Conservation (phyloP, 2,329 filamentous ascomycete species). For the Aschersonia sp. region DNA sequence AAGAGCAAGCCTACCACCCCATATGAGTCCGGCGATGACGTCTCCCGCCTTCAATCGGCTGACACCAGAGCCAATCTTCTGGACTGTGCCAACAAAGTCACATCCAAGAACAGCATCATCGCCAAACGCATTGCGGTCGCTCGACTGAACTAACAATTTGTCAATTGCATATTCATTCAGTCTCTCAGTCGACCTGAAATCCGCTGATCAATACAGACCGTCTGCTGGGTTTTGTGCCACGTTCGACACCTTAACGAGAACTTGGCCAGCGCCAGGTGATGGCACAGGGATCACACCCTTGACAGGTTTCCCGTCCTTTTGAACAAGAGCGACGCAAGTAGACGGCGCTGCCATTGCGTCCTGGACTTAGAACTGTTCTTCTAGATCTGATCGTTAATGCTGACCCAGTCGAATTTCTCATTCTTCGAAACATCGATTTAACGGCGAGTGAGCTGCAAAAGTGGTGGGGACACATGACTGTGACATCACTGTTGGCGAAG, state of each 20-base stretch:
- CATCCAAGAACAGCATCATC: conserved; percentile 20
- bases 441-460: too few species aligned
- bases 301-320: not conserved
- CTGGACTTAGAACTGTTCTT: not conserved
- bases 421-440: not conserved
- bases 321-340: not conserved
- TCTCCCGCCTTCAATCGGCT: conserved; percentile 9
- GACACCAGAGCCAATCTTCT: conserved; percentile 13
- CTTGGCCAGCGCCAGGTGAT: not conserved
- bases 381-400: not conserved
- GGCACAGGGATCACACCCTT: not conserved
- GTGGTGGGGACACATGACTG: not conserved
- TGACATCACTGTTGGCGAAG: conserved; percentile 27
- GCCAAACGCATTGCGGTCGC: conserved; percentile 14
- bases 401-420: not conserved
- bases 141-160: not conserved
- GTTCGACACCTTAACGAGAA: conserved; percentile 1
- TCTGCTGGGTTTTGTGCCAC: not conserved
- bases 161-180: not conserved
- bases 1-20: conserved; percentile 9
- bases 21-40: conserved; percentile 10
- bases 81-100: conserved; percentile 22
- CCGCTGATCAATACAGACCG: not conserved
- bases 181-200: too few species aligned
- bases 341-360: not conserved